A percentile compares a stretch with the other conserved stretches of the same genome.
Evolutionary conservation across 768 basidiomycete genomes (phyloP).

Genomic region (Polyporus arcularius): DNA sequence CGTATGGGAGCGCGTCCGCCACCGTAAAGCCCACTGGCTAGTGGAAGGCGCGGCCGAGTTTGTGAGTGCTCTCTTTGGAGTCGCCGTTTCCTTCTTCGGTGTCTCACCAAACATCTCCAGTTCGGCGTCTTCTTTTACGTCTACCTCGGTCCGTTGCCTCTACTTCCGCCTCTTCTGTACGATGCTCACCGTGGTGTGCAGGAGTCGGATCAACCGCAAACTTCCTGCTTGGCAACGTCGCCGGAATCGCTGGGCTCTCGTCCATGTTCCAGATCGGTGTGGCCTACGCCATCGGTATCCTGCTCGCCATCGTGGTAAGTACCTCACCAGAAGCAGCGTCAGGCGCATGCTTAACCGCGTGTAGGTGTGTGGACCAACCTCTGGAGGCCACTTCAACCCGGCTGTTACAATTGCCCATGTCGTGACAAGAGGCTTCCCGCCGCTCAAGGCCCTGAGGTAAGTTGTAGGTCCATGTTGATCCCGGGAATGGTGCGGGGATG

Average conservation of each 20-base stretch:
- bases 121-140: conserved; percentile 35
- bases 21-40: conserved; percentile 32
- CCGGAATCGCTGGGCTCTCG: conserved; percentile 26
- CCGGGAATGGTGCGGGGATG: neutral
- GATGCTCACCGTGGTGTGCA: conserved; percentile 6
- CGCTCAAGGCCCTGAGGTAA: conserved; percentile 51
- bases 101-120: conserved; percentile 7
- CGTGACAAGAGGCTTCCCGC: conserved; percentile 57
- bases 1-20: conserved; percentile 29
- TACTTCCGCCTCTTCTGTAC: neutral
- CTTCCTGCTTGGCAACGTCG: conserved; percentile 30
- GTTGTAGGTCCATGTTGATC: conserved; percentile 12
- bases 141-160: conserved; percentile 22
- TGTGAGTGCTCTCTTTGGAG: conserved; percentile 17
- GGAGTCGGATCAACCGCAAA: conserved; percentile 38
- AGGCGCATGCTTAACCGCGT: neutral
- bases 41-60: conserved; percentile 35
- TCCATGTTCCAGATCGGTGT: conserved; percentile 34
- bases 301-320: conserved; percentile 35
- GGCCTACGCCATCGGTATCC: conserved; percentile 40
- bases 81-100: neutral
- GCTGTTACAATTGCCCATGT: conserved; percentile 55
- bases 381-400: conserved; percentile 50
- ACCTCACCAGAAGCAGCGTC: neutral
- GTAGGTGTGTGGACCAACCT: conserved; percentile 33